Base-by-base conservation (phyloP, 805 yeast genomes). In the Starmerella riodocensis region DNA sequence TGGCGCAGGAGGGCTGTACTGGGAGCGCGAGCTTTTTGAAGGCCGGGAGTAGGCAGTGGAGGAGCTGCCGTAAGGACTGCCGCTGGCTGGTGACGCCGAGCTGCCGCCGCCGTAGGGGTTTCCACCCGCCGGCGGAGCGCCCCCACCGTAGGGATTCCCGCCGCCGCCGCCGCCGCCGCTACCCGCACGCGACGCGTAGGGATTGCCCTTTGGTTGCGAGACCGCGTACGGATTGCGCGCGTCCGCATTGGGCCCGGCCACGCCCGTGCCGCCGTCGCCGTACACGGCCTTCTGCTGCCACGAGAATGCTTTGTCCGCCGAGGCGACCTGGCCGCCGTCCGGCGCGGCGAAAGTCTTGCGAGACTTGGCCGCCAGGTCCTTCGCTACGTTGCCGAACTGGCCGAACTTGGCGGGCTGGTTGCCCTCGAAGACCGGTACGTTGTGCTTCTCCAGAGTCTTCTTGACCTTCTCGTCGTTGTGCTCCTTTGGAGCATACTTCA, bases 351-450 rank as follows among this genome's bases (percentile, higher is more conserved):
- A 36, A 25, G 46, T 47, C 21, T 42, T 46, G 21, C 42, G 36
- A 36, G 35, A 39, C 32, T 37, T 42, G 24, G 44, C 36, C 8
- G 49, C 61, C 24, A 67, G 52, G 41, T 67, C 67, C 42, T 63
- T 65, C 24, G 76, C 76, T 50, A 70, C 65, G 36, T 59, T 60
- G 37, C 58, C 59, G 55, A 67, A 71, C 17, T 72, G 74, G 13
- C 70, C 66, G 48, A 71, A 71, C 57, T 70, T 69, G 45, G 67
- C 67, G 41, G 63, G 60, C 32, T 73, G 58, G 13, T 53, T 36
- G 19, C 57, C 59, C 6, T 57, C 47, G 39, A 60, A 64, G 21
- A 69, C 64, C 11, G 70, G 49, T 27, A 71, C 61, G 7, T 73
- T 73, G 20, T 57, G 51, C 18, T 53, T 53, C 42, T 57, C 60